Percentiles rank a stretch among this genome's conserved stretches.
These are phyloP conservation scores for Clohesyomyces aquaticus DNA, from an alignment of 495 filamentous ascomycete species.

Conservation along the genomic window DNA sequence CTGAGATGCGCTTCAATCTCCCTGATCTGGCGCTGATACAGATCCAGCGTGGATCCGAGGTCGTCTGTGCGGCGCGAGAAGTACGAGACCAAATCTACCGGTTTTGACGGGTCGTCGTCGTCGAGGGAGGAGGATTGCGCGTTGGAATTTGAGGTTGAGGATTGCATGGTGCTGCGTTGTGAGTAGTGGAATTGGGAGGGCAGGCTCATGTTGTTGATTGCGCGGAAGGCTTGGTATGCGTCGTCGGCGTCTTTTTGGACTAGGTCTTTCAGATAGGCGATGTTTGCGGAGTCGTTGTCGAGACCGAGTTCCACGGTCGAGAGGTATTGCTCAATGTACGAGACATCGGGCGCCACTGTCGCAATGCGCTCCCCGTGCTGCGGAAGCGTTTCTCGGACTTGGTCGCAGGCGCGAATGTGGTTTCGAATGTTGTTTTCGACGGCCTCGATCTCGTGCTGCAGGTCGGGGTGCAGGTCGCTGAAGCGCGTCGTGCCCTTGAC, in stretches of 20 bases:
- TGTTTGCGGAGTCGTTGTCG: slow-evolving; percentile 70
- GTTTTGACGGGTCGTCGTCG: slow-evolving; percentile 55
- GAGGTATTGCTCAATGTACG: slow-evolving; percentile 71
- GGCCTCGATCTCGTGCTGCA: slow-evolving; percentile 74
- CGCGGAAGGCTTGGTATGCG: slow-evolving; percentile 72
- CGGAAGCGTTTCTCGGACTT: slow-evolving; percentile 65
- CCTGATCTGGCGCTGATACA: slow-evolving; percentile 68
- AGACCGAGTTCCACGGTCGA: slow-evolving; percentile 74
- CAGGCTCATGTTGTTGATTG: slow-evolving; percentile 57
- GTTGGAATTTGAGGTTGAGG: slow-evolving; percentile 14
- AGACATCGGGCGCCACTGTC: slow-evolving; percentile 72
- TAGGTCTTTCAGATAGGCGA: slow-evolving; percentile 65
- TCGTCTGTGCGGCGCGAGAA: slow-evolving; percentile 74
- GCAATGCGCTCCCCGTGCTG: slow-evolving; percentile 65
- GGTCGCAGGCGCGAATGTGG: slow-evolving; percentile 63
- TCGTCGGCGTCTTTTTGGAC: slow-evolving; percentile 70
- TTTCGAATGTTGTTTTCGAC: slow-evolving; percentile 74
- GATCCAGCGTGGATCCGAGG: slow-evolving; percentile 66
- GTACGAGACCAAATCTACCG: slow-evolving; percentile 67
- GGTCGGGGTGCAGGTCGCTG: slow-evolving; percentile 78
- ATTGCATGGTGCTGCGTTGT: slow-evolving; percentile 25
- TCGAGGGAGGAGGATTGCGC: slow-evolving; percentile 48
- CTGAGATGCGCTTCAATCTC: slow-evolving; percentile 85
- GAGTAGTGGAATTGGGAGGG: slow-evolving; percentile 61
- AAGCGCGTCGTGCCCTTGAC: slow-evolving; percentile 86